These are phyloP conservation scores for Geosmithia putterillii DNA, from an alignment of 2,329 filamentous ascomycete genomes.

Conservation along the genomic window DNA sequence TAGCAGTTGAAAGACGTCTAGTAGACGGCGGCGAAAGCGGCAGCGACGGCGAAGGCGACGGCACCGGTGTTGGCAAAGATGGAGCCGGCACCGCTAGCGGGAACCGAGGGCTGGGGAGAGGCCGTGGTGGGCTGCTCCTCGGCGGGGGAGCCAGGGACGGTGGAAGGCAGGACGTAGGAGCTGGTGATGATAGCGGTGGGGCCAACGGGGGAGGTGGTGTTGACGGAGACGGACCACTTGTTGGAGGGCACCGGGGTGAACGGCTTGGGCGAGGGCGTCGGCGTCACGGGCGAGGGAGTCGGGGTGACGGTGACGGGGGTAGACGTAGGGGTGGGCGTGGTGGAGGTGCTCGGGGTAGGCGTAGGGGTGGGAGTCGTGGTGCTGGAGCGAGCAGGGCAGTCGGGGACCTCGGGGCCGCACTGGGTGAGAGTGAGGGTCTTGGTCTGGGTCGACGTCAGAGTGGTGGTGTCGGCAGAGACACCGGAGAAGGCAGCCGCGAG, in stretches of 20 bases:
- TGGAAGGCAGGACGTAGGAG: slow-evolving; percentile 3
- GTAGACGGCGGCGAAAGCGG: slow-evolving; percentile 24
- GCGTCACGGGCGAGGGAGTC: slow-evolving; percentile 7
- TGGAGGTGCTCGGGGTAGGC: slow-evolving; percentile 3
- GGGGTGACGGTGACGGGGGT: slow-evolving; percentile 17
- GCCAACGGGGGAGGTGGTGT: slow-evolving; percentile 13
- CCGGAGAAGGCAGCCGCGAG: slow-evolving; percentile 24
- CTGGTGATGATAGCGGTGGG: slow-evolving; percentile 8
- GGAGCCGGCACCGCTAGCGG: slow-evolving; percentile 18
- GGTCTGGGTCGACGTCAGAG: slow-evolving; percentile 30
- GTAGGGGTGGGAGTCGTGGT: slow-evolving; percentile 7
- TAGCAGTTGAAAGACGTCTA: slow-evolving; percentile 7
- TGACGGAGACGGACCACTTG: slow-evolving; percentile 7
- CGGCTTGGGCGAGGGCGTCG: neutral
- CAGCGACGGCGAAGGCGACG: slow-evolving; percentile 24
- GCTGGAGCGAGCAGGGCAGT: slow-evolving; percentile 26
- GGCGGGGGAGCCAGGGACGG: neutral
- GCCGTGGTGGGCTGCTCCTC: neutral
- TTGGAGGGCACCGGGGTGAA: neutral
- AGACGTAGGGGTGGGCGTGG: slow-evolving; percentile 17
- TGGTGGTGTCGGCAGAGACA: slow-evolving; percentile 26
- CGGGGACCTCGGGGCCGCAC: slow-evolving; percentile 28
- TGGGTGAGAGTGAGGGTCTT: slow-evolving; percentile 32
- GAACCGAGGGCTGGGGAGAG: neutral
- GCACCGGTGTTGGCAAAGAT: slow-evolving; percentile 26